Evolutionary conservation across 2,329 filamentous ascomycete genomes (phyloP).

Genomic region (Diaporthe batatas): DNA sequence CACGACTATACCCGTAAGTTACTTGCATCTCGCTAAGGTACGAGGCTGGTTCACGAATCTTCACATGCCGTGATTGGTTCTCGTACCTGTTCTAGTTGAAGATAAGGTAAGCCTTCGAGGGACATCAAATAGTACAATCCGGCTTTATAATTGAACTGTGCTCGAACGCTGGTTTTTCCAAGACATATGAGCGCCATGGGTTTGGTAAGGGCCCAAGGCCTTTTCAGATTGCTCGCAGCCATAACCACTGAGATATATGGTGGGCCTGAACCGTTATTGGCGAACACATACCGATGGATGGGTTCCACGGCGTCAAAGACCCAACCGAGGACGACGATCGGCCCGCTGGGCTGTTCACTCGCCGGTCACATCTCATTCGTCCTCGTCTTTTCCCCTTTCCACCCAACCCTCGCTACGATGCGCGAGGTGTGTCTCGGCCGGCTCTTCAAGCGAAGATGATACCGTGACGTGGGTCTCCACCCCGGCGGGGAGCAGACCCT

Average conservation of each 20-base stretch:
- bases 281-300: background rate
- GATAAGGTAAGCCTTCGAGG: background rate
- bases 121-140: background rate
- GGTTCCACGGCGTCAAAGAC: conserved; percentile 3
- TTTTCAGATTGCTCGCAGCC: background rate
- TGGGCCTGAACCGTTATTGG: background rate
- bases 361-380: background rate
- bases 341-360: background rate
- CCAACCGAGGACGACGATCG: background rate
- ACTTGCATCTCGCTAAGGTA: background rate
- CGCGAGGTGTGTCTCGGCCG: background rate
- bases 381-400: background rate
- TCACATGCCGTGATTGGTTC: background rate
- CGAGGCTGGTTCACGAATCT: background rate
- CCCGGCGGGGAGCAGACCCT: background rate
- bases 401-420: background rate
- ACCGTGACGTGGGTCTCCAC: no score
- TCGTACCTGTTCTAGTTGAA: background rate
- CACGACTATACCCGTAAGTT: background rate
- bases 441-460: conserved; percentile 4
- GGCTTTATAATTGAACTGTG: background rate
- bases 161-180: no score
- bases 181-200: background rate
- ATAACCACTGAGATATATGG: background rate
- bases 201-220: background rate